phyloP scores from a whole-genome alignment of 257 asterid species.

The Cruciata laevipes region DNA sequence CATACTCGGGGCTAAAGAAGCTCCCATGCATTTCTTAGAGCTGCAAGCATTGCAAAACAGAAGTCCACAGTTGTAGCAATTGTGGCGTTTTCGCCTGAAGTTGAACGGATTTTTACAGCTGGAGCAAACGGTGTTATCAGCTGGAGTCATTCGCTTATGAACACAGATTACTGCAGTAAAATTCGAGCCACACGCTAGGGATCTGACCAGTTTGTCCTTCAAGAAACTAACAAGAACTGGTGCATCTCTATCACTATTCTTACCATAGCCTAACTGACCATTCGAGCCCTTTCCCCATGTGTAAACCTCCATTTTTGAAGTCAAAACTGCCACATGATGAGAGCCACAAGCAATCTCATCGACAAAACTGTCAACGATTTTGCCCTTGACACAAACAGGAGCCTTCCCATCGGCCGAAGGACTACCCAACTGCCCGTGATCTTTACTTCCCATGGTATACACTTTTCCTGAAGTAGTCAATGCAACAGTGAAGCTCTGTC shows the following conservation, averaged over 20 bases:
- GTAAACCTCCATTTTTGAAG: constrained; percentile 66
- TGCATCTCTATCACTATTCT: constrained; percentile 37
- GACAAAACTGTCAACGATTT: constrained; percentile 40
- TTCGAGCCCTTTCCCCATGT: constrained; percentile 84
- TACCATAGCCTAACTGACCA: constrained; percentile 87
- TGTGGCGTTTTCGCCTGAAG: constrained; percentile 78
- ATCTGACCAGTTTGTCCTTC: constrained; percentile 69
- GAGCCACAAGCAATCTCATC: constrained; percentile 80
- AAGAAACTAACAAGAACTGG: constrained; percentile 59
- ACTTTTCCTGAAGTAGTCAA: constrained; percentile 53
- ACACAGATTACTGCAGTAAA: constrained; percentile 70
- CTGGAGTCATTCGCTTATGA: constrained; percentile 65
- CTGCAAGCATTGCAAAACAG: constrained; percentile 76
- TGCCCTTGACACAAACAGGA: constrained; percentile 46
- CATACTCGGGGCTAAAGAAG: constrained; percentile 70
- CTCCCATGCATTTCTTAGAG: constrained; percentile 53
- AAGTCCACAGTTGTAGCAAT: constrained; percentile 93
- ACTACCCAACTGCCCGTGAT: constrained; percentile 37
- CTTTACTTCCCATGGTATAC: constrained; percentile 64
- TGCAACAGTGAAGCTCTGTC: constrained; percentile 52
- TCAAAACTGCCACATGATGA: constrained; percentile 62
- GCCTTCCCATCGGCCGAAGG: constrained; percentile 31
- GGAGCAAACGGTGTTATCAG: constrained; percentile 64
- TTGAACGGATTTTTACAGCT: constrained; percentile 63
- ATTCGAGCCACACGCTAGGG: constrained; percentile 67